Base-by-base conservation (phyloP, 208 protist species). In the Sergeia podlipaevii region DNA sequence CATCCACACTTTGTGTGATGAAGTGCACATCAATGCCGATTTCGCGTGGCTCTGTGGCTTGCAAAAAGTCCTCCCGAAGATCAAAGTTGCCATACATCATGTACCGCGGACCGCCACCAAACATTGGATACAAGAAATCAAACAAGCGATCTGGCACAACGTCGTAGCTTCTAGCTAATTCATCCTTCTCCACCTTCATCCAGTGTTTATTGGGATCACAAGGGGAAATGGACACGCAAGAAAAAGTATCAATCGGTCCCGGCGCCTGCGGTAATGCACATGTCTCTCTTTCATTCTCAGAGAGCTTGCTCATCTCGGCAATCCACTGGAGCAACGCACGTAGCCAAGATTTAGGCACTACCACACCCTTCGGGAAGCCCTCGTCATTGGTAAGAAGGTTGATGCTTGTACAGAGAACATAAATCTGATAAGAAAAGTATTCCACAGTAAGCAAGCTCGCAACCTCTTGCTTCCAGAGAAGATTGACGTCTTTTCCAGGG, bases 111-210 rank as follows among this genome's bases (percentile, higher is more conserved):
- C 85, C 85, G 11, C 70, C 46, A 10, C 78, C 85, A 45, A 93
- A 93, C 28, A 67, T 57, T 27, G 56, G 50, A 36, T 60, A 69
- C 21, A 87, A 52, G 18, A 71, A 62, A 37, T 87, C 64, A 55
- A 83, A 93, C 6, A 93, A 56, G 29, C 70, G 63, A 47, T 86
- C 78, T 13, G 85, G 80, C 28, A 93, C 66, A 18, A 89, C 74
- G n/a, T n/a, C n/a, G n/a, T n/a, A n/a, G n/a, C n/a, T n/a, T n/a
- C n/a, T n/a, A n/a, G n/a, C n/a, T n/a, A n/a, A n/a, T n/a, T n/a
- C n/a, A n/a, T n/a, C n/a, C n/a, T n/a, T n/a, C 49, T 92, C 78
- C 34, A 65, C 59, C 15, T 11, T 37, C 33, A 83, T 55, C 71
- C 70, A 79, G 52, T 85, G 78, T 17, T 65, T 65, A 3, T 56